Conservation (phyloP, 78 protist genomes). For the Guillardia theta region DNA sequence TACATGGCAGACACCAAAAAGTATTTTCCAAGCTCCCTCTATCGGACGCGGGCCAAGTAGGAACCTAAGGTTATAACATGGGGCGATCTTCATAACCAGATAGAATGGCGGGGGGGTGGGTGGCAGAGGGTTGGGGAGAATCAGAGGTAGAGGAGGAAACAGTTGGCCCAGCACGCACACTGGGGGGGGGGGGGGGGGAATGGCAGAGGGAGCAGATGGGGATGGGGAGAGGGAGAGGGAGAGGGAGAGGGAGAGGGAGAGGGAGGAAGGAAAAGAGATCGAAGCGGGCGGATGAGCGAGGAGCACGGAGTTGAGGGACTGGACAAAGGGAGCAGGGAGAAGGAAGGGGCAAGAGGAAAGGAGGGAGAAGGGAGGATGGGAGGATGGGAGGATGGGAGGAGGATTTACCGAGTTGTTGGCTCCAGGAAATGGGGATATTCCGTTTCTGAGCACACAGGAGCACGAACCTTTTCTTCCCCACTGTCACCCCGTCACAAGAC, state of each 20-base stretch:
- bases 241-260: neutral
- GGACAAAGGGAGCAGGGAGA: neutral
- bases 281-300: neutral
- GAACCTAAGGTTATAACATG: neutral
- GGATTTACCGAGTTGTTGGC: no score
- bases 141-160: neutral
- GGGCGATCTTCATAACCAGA: neutral
- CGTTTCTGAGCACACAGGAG: no score
- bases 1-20: neutral
- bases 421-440: no score
- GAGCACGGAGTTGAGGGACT: neutral
- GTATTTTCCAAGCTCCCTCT: neutral
- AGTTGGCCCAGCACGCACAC: neutral
- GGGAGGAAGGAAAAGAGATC: neutral
- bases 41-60: neutral
- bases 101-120: neutral
- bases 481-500: no score
- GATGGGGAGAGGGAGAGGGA: neutral
- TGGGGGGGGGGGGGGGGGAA: neutral
- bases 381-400: neutral
- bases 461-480: no score
- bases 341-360: neutral
- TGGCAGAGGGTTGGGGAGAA: neutral
- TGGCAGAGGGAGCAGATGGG: neutral
- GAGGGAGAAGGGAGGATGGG: neutral